phyloP scores from a whole-genome alignment of 73 alveolate species.

The Uronychia setigera region DNA sequence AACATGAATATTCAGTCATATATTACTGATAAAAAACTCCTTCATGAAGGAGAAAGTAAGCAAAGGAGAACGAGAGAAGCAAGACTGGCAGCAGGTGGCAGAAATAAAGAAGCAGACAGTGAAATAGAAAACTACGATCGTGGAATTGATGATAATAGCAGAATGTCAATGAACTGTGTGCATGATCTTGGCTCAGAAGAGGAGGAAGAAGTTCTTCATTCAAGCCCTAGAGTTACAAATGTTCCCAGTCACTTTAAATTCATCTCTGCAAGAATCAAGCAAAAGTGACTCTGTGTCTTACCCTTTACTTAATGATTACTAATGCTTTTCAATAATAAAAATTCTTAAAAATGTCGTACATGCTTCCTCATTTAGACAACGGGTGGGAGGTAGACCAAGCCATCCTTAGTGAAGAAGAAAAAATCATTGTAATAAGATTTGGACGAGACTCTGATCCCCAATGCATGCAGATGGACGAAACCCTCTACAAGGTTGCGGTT shows the following conservation, averaged over 20 bases:
- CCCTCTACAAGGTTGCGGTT: constrained; percentile 92
- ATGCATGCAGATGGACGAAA: constrained; percentile 99
- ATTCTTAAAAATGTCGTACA: constrained; percentile 92
- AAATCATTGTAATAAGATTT: constrained; percentile 96
- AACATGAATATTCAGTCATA: background rate
- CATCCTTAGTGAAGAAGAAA: constrained; percentile 94
- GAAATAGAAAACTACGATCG: no score
- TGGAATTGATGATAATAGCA: no score
- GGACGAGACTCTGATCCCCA: constrained; percentile 98
- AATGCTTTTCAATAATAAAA: no score
- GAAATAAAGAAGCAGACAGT: background rate
- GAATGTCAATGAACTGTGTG: background rate
- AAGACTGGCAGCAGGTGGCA: background rate
- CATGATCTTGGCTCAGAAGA: background rate
- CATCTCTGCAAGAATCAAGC: background rate
- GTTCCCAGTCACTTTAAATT: background rate
- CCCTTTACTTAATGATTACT: no score
- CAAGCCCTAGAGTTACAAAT: background rate
- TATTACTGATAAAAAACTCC: background rate
- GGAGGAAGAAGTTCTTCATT: background rate
- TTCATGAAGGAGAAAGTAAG: background rate
- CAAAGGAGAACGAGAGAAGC: background rate
- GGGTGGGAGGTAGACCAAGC: constrained; percentile 99
- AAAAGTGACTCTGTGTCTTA: background rate
- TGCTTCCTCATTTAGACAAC: constrained; percentile 98